phyloP scores from a whole-genome alignment of 106 monocot species.

The Triglochin maritima region DNA sequence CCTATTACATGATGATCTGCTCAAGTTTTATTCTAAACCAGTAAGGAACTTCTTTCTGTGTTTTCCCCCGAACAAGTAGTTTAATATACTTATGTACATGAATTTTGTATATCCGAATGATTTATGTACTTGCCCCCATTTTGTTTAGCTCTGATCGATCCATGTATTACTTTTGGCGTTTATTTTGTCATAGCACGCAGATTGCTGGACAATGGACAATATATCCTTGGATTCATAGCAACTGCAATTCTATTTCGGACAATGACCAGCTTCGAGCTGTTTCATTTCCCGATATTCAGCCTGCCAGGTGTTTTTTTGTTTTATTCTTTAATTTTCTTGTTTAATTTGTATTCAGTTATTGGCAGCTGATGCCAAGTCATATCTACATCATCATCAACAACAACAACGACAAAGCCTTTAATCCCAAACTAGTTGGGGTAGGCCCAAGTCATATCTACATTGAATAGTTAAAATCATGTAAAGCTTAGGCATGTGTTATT shows the following conservation, averaged over 20 bases:
- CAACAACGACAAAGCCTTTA: too few species aligned
- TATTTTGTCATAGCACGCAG: conserved; percentile 41
- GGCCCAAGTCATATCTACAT: too few species aligned
- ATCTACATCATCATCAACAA: too few species aligned
- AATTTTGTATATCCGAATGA: background rate
- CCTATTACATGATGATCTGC: conserved; percentile 99
- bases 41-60: conserved; percentile 36
- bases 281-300: conserved; percentile 87
- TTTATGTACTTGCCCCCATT: background rate
- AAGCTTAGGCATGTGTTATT: too few species aligned
- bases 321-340: background rate
- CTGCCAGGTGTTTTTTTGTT: conserved; percentile 48
- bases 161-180: background rate
- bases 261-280: conserved; percentile 81
- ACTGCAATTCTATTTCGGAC: conserved; percentile 89
- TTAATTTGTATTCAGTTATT: too few species aligned
- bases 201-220: conserved; percentile 71
- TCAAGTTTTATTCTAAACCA: conserved; percentile 94
- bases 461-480: too few species aligned
- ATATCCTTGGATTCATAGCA: conserved; percentile 96
- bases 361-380: background rate
- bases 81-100: background rate
- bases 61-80: background rate
- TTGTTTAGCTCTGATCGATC: background rate
- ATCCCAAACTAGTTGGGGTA: too few species aligned